Percentiles rank a stretch among this genome's conserved stretches.
These are phyloP conservation scores for Eucalyptus victrix DNA, from an alignment of 345 rosid species.

Conservation along the genomic window DNA sequence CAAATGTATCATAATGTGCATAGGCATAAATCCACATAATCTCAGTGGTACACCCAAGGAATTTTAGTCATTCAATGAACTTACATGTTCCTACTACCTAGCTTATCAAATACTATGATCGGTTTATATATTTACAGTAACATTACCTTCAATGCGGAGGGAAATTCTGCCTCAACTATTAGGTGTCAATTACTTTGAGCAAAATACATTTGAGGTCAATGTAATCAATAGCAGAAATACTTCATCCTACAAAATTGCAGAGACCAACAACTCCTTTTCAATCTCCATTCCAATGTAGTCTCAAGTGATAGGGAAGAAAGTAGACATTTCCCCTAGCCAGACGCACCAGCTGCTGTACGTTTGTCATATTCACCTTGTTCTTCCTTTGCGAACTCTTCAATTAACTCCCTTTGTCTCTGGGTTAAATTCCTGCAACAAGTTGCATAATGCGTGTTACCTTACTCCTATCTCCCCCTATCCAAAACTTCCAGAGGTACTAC, in stretches of 20 bases:
- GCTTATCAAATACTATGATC: neutral
- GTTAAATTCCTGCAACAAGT: constrained; percentile 49
- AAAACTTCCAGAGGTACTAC: neutral
- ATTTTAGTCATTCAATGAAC: neutral
- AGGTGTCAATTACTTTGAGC: neutral
- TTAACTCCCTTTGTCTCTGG: constrained; percentile 74
- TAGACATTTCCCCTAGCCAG: constrained; percentile 8
- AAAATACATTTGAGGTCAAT: neutral
- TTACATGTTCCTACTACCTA: neutral
- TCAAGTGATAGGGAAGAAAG: neutral
- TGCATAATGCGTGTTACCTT: neutral
- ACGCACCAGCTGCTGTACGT: constrained; percentile 71
- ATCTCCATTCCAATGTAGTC: neutral
- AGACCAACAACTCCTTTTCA: neutral
- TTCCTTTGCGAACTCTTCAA: constrained; percentile 88
- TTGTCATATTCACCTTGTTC: constrained; percentile 67
- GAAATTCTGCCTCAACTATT: neutral
- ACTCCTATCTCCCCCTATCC: neutral
- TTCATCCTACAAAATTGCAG: neutral
- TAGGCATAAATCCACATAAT: neutral
- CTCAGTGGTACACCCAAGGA: neutral
- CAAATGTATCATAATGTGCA: neutral
- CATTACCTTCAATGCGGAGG: neutral
- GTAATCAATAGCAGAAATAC: neutral
- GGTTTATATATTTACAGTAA: neutral